A percentile compares a stretch with the other conserved stretches of the same genome.
These are phyloP conservation scores for Cutaneotrichosporon spelunceum DNA, from an alignment of 1,284 basidiomycete genomes.

Conservation along the genomic window DNA sequence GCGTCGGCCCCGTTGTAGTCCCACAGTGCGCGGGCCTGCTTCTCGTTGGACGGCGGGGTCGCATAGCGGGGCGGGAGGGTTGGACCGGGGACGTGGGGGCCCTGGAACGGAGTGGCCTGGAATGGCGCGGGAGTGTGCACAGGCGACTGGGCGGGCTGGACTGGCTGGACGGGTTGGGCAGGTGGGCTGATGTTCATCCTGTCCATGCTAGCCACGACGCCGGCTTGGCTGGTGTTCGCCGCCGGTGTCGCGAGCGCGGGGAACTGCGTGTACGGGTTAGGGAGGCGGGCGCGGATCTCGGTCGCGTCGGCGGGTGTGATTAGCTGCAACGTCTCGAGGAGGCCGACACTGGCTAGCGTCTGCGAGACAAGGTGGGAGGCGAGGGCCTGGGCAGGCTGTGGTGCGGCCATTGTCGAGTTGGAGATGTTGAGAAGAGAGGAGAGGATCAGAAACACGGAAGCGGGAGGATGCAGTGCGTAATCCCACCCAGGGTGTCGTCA, in stretches of 20 bases:
- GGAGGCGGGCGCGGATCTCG: slow-evolving; percentile 39
- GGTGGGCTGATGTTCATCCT: slow-evolving; percentile 8
- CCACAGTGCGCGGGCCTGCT: slow-evolving; percentile 43
- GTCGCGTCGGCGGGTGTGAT: slow-evolving; percentile 36
- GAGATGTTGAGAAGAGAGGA: background rate
- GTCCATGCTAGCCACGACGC: background rate
- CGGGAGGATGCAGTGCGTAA: background rate
- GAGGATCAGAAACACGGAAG: background rate
- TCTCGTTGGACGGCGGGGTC: background rate
- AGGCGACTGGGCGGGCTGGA: background rate
- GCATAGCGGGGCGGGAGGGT: background rate
- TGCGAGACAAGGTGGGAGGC: slow-evolving; percentile 45
- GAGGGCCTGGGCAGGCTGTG: slow-evolving; percentile 32
- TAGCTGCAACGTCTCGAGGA: slow-evolving; percentile 40
- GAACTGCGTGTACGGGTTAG: slow-evolving; percentile 28
- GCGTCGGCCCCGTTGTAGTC: slow-evolving; percentile 44
- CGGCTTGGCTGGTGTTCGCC: background rate
- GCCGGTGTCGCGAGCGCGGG: slow-evolving; percentile 16
- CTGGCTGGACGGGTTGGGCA: background rate
- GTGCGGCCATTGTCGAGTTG: slow-evolving; percentile 3
- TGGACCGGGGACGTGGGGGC: background rate
- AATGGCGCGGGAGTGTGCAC: too few species aligned
- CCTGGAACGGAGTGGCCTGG: background rate
- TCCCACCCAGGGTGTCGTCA: background rate
- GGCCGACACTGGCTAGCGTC: slow-evolving; percentile 37